These are phyloP conservation scores for Trametes sp. DNA, from an alignment of 1,284 basidiomycete species.

Conservation along the genomic window DNA sequence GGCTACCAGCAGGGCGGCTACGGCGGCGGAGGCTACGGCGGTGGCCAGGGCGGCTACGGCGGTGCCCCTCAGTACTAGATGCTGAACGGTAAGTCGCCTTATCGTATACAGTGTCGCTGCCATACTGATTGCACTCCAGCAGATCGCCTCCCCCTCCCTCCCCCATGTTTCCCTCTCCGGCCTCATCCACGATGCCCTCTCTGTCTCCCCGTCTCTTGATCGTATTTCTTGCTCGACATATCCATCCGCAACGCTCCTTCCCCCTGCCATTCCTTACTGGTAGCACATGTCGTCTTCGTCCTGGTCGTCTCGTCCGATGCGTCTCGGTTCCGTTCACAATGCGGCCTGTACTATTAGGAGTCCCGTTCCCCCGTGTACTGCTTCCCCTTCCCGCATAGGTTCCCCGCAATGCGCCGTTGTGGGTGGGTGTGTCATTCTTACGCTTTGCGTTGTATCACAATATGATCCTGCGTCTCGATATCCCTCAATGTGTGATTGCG, in stretches of 20 bases:
- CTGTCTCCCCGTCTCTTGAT: slow-evolving; percentile 27
- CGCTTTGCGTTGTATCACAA: slow-evolving; percentile 34
- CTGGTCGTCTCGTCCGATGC: slow-evolving; percentile 40
- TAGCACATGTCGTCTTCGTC: slow-evolving; percentile 50
- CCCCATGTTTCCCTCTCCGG: neutral
- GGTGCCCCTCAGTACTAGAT: slow-evolving; percentile 37
- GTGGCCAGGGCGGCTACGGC: slow-evolving; percentile 25
- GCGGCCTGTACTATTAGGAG: slow-evolving; percentile 55
- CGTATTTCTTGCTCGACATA: slow-evolving; percentile 41
- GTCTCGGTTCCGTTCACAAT: slow-evolving; percentile 46
- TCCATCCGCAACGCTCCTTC: slow-evolving; percentile 49
- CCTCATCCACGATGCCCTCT: slow-evolving; percentile 18
- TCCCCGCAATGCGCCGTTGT: slow-evolving; percentile 32
- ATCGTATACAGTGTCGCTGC: too few relatives aligned
- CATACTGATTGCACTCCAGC: too few relatives aligned
- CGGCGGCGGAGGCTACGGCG: slow-evolving; percentile 14
- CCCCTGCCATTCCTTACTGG: slow-evolving; percentile 43
- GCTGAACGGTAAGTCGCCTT: slow-evolving; percentile 19
- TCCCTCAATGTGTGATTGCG: neutral
- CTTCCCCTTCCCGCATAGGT: slow-evolving; percentile 28
- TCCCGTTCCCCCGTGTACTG: slow-evolving; percentile 32
- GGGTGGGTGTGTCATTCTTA: slow-evolving; percentile 39
- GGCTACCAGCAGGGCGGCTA: slow-evolving; percentile 40
- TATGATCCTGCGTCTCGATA: slow-evolving; percentile 20
- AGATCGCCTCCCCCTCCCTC: neutral